Evolutionary conservation across 2,329 filamentous ascomycete species (phyloP), one percentile per base, ranked within the genome.

Genomic region (Pseudocercospora cruenta): DNA sequence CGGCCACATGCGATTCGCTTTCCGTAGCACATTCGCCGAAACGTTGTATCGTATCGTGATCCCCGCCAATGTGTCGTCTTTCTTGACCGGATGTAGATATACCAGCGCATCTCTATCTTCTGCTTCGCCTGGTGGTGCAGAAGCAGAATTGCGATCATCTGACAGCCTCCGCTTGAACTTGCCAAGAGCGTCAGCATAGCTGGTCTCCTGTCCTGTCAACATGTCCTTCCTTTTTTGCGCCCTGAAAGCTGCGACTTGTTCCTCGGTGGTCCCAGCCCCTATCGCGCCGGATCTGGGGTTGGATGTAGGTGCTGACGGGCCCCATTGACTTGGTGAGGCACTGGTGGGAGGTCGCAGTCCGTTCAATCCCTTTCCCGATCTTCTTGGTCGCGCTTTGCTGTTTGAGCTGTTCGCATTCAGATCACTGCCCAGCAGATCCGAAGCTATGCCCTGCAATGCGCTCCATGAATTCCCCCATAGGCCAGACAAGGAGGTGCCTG

Each of bases 1-100:
- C 6, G 93, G 92, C 95, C 95, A 99, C 74, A 99, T 88, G 10
- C 95, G 88, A 77, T 99, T 99, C 45, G 93, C 89, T 77, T 92
- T 95, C 65, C 92, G 87, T 70, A 99, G 89, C 1, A 91, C 86
- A 57, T 94, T 90, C 63, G 93, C 89, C 69, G 91, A 88, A 77
- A 94, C 98, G 73, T 92, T 90, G 79, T 96, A 99, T 73, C 90
- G 91, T 70, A 99, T 89, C 60, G 95, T 91, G 59, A 99, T 89
- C 2, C 95, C 94, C 1, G 94, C 93, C 72, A 98, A 89, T 1
- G 93, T 98, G 80, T 99, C 95, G 53, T 87, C 87, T 14, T 90
- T 87, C 72, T 90, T 86, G 19, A 98, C 92, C 73, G 91, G 89
- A 79, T 99, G 95, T 60, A 98, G 84, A 78, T 98, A 99, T 19